Base-by-base conservation (phyloP, 768 basidiomycete genomes). In the Russula griseocarnosa region DNA sequence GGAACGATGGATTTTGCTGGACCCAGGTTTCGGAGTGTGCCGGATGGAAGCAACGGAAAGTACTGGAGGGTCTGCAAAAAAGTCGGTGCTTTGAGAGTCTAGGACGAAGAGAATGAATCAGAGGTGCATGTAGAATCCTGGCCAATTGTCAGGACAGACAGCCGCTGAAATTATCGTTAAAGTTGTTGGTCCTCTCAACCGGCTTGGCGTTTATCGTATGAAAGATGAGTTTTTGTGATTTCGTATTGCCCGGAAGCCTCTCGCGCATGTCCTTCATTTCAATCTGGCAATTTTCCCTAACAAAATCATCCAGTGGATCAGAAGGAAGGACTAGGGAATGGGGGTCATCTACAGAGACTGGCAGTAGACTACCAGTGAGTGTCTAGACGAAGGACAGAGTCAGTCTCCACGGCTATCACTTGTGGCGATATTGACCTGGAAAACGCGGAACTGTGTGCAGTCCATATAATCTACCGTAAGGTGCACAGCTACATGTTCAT, bases 281-380 rank as follows among this genome's bases (percentile, higher is more conserved):
- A 18, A 52, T 8, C 18, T 42, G 47, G 26, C 58, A 63, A 44
- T 58, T 30, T 36, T 53, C 32, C 28, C 32, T 40, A 10, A 64
- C 28, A 13, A 67, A 40, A 42, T 64, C 47, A 2, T 61, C 60
- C 38, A 69, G 28, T 5, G 68, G 62, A 44, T 69, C 66, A 24
- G 57, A 55, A 14, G 60, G 65, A n/a, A 54, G 51, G 24, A 66
- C 42, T 11, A 68, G 59, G 36, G 58, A 58, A 59, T 59, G 57
- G 16, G 65, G 60, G 49, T 68, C 65, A 22, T 61, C 42, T 30
- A 38, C 54, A 9, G 61, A 34, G n/a, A 66, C 53, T 6, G 51
- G 56, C 5, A 47, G 3, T 5, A 66, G 47, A 16, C 65, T 60
- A 34, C 4, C 47, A 1, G 56, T 58, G 36, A 68, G 67, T 20